Evolutionary conservation across 768 basidiomycete genomes (phyloP).

Genomic region (Stropharia rugosoannulata): DNA sequence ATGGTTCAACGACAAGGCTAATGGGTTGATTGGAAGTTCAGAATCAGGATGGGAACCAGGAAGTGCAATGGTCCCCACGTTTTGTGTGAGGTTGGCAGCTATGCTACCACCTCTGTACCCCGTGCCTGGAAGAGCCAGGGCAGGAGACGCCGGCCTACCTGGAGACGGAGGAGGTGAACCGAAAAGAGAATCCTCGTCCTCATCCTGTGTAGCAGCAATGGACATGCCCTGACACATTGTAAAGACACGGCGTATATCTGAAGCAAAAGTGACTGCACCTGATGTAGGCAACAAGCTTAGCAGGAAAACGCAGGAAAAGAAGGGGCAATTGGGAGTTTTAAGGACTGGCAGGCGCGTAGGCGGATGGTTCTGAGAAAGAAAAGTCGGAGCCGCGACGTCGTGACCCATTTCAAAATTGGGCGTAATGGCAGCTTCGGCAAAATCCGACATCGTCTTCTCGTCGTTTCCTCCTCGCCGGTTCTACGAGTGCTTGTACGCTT

Average conservation of each 20-base stretch:
- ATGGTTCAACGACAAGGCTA: slow-evolving; percentile 63
- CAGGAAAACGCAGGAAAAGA: too few species aligned
- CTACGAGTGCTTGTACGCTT: too few species aligned
- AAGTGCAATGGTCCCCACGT: slow-evolving; percentile 98
- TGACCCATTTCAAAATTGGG: too few species aligned
- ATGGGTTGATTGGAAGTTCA: slow-evolving; percentile 81
- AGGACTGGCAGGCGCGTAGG: too few species aligned
- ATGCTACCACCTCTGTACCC: slow-evolving; percentile 24
- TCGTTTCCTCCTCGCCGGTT: too few species aligned
- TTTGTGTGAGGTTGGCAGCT: slow-evolving; percentile 54
- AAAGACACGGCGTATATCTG: not conserved
- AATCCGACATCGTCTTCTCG: too few species aligned
- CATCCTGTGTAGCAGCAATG: slow-evolving; percentile 4
- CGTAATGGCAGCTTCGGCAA: too few species aligned
- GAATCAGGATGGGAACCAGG: slow-evolving; percentile 89
- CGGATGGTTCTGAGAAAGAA: too few species aligned
- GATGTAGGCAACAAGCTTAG: too few species aligned
- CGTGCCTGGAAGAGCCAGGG: slow-evolving; percentile 56
- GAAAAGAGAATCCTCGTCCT: slow-evolving; percentile 74
- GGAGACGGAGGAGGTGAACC: slow-evolving; percentile 77
- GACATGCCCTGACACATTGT: not conserved
- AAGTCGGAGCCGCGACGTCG: too few species aligned
- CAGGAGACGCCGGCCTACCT: slow-evolving; percentile 76
- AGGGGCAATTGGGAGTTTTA: too few species aligned
- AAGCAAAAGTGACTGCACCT: too few species aligned